Percentiles rank a stretch among this genome's conserved stretches.
Conservation (phyloP, 1,284 basidiomycete genomes). For the Pyrrhoderma noxium region DNA sequence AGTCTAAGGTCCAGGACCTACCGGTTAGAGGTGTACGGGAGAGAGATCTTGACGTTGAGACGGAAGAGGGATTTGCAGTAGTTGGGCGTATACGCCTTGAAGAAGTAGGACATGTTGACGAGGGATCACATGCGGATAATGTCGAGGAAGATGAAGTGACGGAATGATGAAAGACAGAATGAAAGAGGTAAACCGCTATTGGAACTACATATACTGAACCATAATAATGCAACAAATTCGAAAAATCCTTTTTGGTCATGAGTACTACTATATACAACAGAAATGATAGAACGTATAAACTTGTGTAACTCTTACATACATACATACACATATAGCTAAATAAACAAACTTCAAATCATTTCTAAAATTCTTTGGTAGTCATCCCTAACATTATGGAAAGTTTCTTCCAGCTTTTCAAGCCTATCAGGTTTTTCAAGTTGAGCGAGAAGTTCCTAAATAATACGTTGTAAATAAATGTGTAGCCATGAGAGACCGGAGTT, state of each 20-base stretch:
- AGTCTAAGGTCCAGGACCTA: constrained; percentile 2
- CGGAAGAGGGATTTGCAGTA: constrained; percentile 12
- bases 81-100: constrained; percentile 5
- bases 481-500: constrained; percentile 15
- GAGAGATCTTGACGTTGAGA: constrained; percentile 12
- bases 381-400: constrained; percentile 80
- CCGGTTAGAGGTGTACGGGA: constrained; percentile 4
- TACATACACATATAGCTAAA: too few relatives aligned
- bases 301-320: too few relatives aligned
- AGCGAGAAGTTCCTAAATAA: constrained; percentile 69
- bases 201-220: too few relatives aligned
- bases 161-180: constrained; percentile 1
- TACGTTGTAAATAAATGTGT: constrained; percentile 15
- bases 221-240: too few relatives aligned
- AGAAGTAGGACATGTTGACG: constrained; percentile 6
- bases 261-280: too few relatives aligned
- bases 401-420: constrained; percentile 86
- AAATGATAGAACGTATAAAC: neutral
- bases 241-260: too few relatives aligned
- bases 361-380: constrained; percentile 82
- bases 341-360: constrained; percentile 30
- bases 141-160: constrained; percentile 17
- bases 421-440: constrained; percentile 84
- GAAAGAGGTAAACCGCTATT: too few relatives aligned
- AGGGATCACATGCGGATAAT: constrained; percentile 10